Evolutionary conservation across 73 alveolate genomes (phyloP).

Genomic region (Paramecium primaurelia): DNA sequence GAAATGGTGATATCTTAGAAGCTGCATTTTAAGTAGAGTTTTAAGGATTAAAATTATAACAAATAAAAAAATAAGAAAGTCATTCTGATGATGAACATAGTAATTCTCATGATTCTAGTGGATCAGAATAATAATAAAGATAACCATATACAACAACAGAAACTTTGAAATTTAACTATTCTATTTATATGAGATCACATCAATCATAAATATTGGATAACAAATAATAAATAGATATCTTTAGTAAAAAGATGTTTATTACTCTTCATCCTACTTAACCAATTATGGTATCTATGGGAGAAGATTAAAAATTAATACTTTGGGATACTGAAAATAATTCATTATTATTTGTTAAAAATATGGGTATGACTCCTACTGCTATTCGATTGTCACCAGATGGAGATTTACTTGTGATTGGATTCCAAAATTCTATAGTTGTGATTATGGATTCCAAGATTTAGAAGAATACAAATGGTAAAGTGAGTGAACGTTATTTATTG

Average conservation of each 20-base stretch:
- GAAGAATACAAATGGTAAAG: conserved; percentile 31
- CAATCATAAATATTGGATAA: conserved; percentile 38
- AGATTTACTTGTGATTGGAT: conserved; percentile 88
- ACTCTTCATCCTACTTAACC: conserved; percentile 74
- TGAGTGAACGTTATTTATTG: background rate
- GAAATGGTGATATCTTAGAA: conserved; percentile 62
- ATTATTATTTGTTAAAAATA: conserved; percentile 74
- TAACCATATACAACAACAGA: conserved; percentile 56
- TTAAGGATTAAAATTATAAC: background rate
- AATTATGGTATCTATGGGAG: conserved; percentile 84
- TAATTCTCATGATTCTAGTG: conserved; percentile 49
- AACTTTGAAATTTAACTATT: conserved; percentile 51
- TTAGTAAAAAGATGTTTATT: conserved; percentile 67
- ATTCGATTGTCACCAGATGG: conserved; percentile 93
- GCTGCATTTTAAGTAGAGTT: conserved; percentile 47
- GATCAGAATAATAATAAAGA: background rate
- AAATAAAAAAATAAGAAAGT: conserved; percentile 23
- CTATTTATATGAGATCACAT: conserved; percentile 44
- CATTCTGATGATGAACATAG: conserved; percentile 47
- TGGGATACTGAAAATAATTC: conserved; percentile 86
- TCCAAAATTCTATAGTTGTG: conserved; percentile 34
- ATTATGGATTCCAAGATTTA: conserved; percentile 64
- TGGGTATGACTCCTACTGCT: conserved; percentile 83
- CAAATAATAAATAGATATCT: conserved; percentile 46
- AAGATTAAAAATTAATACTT: conserved; percentile 86